Evolutionary conservation across 1,284 basidiomycete genomes (phyloP).

Genomic region (Peniophora sp.): DNA sequence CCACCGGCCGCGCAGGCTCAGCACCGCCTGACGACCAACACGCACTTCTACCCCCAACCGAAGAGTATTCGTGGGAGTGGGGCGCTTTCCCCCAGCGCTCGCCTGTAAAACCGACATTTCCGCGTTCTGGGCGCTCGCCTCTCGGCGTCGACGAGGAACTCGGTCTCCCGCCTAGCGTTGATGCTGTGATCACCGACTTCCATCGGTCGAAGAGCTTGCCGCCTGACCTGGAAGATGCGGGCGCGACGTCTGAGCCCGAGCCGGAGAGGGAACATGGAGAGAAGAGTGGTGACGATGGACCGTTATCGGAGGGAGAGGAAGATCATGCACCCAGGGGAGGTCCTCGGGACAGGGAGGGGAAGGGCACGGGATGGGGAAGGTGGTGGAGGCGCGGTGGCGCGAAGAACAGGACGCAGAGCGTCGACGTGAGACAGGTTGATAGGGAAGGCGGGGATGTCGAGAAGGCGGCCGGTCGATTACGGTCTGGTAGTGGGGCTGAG

Average conservation of each 20-base stretch:
- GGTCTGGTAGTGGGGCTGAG: neutral
- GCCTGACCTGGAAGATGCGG: conserved; percentile 14
- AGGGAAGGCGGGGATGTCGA: conserved; percentile 12
- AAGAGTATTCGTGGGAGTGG: conserved; percentile 83
- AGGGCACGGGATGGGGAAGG: conserved; percentile 61
- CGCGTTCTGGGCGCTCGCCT: neutral
- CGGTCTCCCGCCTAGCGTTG: neutral
- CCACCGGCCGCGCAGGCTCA: conserved; percentile 42
- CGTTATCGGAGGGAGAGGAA: conserved; percentile 21
- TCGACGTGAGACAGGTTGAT: conserved; percentile 15
- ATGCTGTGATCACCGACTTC: conserved; percentile 4
- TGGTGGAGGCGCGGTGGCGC: conserved; percentile 66
- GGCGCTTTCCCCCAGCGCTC: conserved; percentile 77
- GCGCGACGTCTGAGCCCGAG: neutral
- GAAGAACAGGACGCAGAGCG: conserved; percentile 18
- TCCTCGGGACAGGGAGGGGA: conserved; percentile 34
- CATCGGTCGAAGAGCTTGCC: conserved; percentile 15
- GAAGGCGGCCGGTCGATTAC: neutral
- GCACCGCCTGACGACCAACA: conserved; percentile 35
- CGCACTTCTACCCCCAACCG: conserved; percentile 20
- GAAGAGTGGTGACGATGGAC: conserved; percentile 25
- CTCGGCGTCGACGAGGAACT: conserved; percentile 1
- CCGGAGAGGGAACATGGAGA: conserved; percentile 2
- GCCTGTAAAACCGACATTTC: conserved; percentile 47
- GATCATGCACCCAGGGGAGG: conserved; percentile 4